These are phyloP conservation scores for Komagataella mondaviorum DNA, from an alignment of 805 yeast genomes.

Conservation along the genomic window DNA sequence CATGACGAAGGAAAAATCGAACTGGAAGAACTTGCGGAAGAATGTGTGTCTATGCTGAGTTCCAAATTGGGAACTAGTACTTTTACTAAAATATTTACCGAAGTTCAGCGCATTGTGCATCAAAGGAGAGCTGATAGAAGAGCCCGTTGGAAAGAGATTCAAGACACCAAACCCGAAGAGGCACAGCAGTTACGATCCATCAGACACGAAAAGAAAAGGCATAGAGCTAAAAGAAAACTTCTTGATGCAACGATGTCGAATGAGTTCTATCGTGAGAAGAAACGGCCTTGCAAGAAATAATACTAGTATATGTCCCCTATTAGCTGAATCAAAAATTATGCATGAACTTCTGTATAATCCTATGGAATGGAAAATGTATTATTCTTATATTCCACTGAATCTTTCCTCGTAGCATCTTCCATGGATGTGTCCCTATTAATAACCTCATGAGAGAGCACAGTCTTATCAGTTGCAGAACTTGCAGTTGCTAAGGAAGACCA, in stretches of 20 bases:
- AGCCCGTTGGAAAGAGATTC: slow-evolving; percentile 30
- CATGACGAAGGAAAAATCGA: slow-evolving; percentile 33
- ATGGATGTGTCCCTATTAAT: not conserved
- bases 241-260: slow-evolving; percentile 23
- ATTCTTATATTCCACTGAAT: not conserved
- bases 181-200: slow-evolving; percentile 16
- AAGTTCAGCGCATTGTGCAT: slow-evolving; percentile 47
- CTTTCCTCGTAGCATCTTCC: not conserved
- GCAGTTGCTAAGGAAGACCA: not conserved
- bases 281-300: slow-evolving; percentile 11
- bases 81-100: slow-evolving; percentile 46
- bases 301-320: not conserved
- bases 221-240: slow-evolving; percentile 59
- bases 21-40: slow-evolving; percentile 37
- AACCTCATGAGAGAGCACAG: not conserved
- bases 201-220: slow-evolving; percentile 22
- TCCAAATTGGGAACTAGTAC: slow-evolving; percentile 57
- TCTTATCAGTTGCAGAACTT: not conserved
- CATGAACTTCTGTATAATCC: not conserved
- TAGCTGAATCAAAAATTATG: not conserved
- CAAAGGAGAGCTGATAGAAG: slow-evolving; percentile 64
- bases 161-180: slow-evolving; percentile 22
- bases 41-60: slow-evolving; percentile 57
- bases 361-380: not conserved
- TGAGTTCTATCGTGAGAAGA: slow-evolving; percentile 60